Conservation (phyloP, 345 rosid species). For the Limnanthes douglasii region DNA sequence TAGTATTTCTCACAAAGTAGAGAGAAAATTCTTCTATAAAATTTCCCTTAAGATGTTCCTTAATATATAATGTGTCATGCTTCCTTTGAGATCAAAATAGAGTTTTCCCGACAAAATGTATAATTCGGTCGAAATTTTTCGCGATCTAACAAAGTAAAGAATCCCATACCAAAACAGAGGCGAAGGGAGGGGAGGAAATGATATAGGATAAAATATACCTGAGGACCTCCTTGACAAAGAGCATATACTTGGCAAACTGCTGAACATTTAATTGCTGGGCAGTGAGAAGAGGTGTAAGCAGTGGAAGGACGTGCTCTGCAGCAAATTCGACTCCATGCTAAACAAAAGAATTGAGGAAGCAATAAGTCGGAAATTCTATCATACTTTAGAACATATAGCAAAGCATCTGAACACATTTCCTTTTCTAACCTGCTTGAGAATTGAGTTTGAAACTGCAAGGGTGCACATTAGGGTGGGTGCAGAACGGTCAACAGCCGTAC, state of each 20-base stretch:
- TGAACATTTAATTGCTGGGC: slow-evolving; percentile 86
- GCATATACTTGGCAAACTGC: slow-evolving; percentile 92
- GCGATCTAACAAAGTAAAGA: too few species aligned
- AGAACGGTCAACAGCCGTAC: slow-evolving; percentile 91
- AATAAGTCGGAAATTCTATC: not conserved
- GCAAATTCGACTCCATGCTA: slow-evolving; percentile 89
- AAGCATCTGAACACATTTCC: not conserved
- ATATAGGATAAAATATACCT: slow-evolving; percentile 25
- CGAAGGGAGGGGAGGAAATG: not conserved
- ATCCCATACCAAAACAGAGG: not conserved
- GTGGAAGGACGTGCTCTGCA: slow-evolving; percentile 80
- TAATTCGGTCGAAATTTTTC: too few species aligned
- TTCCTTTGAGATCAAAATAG: too few species aligned
- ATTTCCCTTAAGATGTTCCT: too few species aligned
- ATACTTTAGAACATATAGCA: not conserved
- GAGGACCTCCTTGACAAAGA: slow-evolving; percentile 77
- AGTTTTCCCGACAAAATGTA: too few species aligned
- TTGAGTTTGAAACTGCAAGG: slow-evolving; percentile 81
- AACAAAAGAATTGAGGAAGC: slow-evolving; percentile 9
- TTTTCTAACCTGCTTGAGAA: slow-evolving; percentile 56
- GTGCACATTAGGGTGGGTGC: slow-evolving; percentile 98
- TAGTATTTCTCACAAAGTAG: too few species aligned
- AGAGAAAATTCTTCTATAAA: too few species aligned
- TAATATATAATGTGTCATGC: too few species aligned
- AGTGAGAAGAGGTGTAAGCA: slow-evolving; percentile 74